Base-by-base conservation (phyloP, 768 basidiomycete species). In the Trametes villosa region DNA sequence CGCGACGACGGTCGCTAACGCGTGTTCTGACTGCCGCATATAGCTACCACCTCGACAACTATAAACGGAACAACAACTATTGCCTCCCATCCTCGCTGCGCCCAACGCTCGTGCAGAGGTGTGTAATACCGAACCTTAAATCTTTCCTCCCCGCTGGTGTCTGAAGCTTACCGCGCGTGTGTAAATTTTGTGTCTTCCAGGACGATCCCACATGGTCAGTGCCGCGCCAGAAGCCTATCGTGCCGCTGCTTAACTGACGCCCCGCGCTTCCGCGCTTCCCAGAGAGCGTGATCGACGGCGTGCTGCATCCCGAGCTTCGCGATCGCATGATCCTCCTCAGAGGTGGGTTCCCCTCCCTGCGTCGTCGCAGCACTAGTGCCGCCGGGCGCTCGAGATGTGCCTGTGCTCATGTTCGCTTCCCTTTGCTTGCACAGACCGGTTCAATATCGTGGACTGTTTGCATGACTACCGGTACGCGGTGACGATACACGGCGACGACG, bases 31-130 rank as follows among this genome's bases (percentile, higher is more conserved):
- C 3, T 11, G 26, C 22, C 20, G 11, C 44, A 27, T 31, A 30
- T 29, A 93, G 92, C 60, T 96, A 96, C 73, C 96, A 98, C 70
- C 79, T 98, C 49, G 91, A 94, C 66, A 96, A 96, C 67, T 94
- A 86, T 72, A 89, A 87, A 70, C 80, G 89, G 62, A 96, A 96
- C 67, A 87, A 87, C 41, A 82, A 84, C 12, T 98, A 98, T 70
- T 92, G 90, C 68, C 78, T 98, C 7, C 96, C 96, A 0, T 85
- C 91, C 2, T 95, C 93, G 13, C 77, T 98, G 47, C 84, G 91
- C 6, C 94, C 94, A 1, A 94, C 94, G 5, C 75, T 89, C n/a
- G 87, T 95, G 13, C 96, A 98, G 75, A 86, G 88, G 83, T 45
- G 44, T 45, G 44, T 90, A 73, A 57, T 44, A 2, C 20, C 33